Percentiles rank a stretch among this genome's conserved stretches.
phyloP scores from a whole-genome alignment of 768 basidiomycete species.

The Amylocystis lapponica region DNA sequence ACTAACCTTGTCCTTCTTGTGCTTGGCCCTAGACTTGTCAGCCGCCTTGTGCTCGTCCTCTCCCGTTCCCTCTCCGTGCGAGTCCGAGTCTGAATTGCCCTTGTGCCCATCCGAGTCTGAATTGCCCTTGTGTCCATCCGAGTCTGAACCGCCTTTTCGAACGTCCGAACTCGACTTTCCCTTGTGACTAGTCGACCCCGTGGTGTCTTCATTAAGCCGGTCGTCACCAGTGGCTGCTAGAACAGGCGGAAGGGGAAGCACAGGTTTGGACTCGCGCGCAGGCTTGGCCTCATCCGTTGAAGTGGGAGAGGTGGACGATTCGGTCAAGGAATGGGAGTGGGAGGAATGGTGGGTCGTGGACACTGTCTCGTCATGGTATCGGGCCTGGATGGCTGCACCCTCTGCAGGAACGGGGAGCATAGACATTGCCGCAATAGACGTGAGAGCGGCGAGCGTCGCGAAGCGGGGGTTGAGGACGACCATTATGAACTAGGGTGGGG shows the following conservation, averaged over 20 bases:
- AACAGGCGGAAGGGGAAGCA: not conserved
- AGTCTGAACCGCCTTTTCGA: too few relatives aligned
- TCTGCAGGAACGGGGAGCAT: conserved; percentile 30
- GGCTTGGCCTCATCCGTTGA: not conserved
- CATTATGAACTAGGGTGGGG: conserved; percentile 32
- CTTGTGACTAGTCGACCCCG: not conserved
- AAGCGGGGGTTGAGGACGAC: conserved; percentile 43
- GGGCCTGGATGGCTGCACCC: conserved; percentile 29
- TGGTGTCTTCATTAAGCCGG: not conserved
- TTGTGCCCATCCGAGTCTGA: too few relatives aligned
- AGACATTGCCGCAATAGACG: conserved; percentile 39
- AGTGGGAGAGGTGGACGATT: not conserved
- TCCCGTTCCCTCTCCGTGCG: too few relatives aligned
- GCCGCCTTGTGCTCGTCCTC: not conserved
- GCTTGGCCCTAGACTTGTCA: conserved; percentile 1
- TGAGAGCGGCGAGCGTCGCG: conserved; percentile 39
- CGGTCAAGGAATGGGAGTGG: not conserved
- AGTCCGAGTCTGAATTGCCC: too few relatives aligned
- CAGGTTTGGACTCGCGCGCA: not conserved
- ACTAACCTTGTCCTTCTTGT: conserved; percentile 1
- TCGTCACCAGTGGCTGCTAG: not conserved
- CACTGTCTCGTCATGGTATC: conserved; percentile 6
- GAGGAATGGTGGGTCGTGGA: conserved; percentile 10
- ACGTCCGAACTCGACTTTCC: not conserved
- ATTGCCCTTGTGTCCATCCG: too few relatives aligned